phyloP scores from a whole-genome alignment of 2,329 filamentous ascomycete species.

The Diaporthe citrichinensis region DNA sequence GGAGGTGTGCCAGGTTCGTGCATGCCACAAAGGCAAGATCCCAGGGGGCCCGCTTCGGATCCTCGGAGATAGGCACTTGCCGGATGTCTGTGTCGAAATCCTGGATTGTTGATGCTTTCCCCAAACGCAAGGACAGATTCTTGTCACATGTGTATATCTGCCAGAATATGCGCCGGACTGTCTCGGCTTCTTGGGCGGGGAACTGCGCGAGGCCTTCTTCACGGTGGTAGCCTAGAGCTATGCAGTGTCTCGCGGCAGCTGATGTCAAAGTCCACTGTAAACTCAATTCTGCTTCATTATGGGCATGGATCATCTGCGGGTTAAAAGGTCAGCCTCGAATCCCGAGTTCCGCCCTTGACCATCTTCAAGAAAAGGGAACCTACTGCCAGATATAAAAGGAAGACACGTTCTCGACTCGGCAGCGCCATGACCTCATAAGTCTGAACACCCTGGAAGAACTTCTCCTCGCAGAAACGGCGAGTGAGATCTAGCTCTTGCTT shows the following conservation, averaged over 20 bases:
- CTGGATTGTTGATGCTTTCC: background rate
- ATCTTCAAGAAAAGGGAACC: background rate
- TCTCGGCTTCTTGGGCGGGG: background rate
- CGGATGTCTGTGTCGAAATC: background rate
- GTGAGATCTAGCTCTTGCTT: background rate
- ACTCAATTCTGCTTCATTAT: background rate
- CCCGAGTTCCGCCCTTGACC: fast-evolving
- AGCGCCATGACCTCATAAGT: constrained; percentile 11
- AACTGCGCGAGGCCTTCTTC: background rate
- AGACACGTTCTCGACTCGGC: background rate
- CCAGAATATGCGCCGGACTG: background rate
- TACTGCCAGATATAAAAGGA: background rate
- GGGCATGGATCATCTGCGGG: background rate
- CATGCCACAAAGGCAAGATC: background rate
- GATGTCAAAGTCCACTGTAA: constrained; percentile 7
- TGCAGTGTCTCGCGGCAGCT: constrained; percentile 5
- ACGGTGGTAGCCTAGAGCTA: background rate
- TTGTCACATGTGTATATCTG: background rate
- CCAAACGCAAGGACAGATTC: background rate
- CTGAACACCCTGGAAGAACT: background rate
- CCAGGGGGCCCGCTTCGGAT: background rate
- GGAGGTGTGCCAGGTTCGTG: background rate
- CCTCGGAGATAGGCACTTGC: background rate
- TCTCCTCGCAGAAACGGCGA: background rate
- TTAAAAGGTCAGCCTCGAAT: too few relatives aligned